Evolutionary conservation across 106 monocot species (phyloP).

Genomic region (Apostasia ramifera): DNA sequence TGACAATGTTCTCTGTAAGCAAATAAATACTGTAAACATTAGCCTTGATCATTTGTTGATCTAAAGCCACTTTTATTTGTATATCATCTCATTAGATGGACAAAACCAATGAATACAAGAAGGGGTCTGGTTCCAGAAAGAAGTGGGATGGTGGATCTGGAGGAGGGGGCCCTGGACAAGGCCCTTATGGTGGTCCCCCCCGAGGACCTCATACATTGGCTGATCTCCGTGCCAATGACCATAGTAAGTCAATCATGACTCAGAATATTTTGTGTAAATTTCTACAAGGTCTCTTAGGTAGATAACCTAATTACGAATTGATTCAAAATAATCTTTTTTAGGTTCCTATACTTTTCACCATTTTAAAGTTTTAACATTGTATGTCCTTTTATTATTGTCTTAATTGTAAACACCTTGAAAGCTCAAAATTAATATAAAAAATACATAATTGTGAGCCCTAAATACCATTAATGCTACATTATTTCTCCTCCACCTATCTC

Average conservation of each 20-base stretch:
- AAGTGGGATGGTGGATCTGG: slow-evolving; percentile 89
- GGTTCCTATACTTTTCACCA: too few relatives aligned
- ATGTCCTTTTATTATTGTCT: too few relatives aligned
- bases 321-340: too few relatives aligned
- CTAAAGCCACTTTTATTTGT: not conserved
- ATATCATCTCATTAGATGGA: slow-evolving; percentile 41
- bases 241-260: slow-evolving; percentile 39
- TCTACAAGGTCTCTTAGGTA: too few relatives aligned
- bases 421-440: too few relatives aligned
- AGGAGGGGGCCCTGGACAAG: slow-evolving; percentile 47
- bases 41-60: not conserved
- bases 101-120: slow-evolving; percentile 67
- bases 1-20: slow-evolving; percentile 88
- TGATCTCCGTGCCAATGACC: slow-evolving; percentile 74
- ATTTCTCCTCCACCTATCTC: too few relatives aligned
- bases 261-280: too few relatives aligned
- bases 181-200: slow-evolving; percentile 57
- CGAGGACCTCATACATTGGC: slow-evolving; percentile 60
- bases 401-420: too few relatives aligned
- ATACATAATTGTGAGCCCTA: too few relatives aligned
- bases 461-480: too few relatives aligned
- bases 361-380: too few relatives aligned
- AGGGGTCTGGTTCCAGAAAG: slow-evolving; percentile 49
- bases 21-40: not conserved
- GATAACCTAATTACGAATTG: too few relatives aligned